Base-by-base conservation (phyloP, 176 grass and related monocot species). In the Juncus inflexus region DNA sequence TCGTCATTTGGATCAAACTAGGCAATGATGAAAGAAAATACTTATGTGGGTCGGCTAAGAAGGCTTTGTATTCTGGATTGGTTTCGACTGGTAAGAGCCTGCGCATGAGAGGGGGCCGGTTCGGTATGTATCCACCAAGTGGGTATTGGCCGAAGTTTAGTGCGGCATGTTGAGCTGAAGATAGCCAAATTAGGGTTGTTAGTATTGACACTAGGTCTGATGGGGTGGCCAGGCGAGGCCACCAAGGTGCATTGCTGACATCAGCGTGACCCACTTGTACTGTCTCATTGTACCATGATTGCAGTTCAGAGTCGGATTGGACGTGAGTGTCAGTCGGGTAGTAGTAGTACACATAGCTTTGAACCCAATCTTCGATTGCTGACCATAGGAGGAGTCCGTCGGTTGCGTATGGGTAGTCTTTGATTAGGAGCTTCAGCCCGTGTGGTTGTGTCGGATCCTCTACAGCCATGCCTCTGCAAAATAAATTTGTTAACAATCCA, bases 101-200 rank as follows among this genome's bases (percentile, higher is more conserved):
- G 12, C 95, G 95, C 85, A 99, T 91, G 5, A 99, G 75, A 12
- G 95, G 95, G 43, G 94, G 94, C 1, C 94, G 80, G 85, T 90
- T 94, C 0, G 95, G 95, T 60, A 99, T 73, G 83, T 94, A 99
- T 3, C 95, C 95, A 7, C 95, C 95, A 9, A 94, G 71, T 15
- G 89, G 95, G 67, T 99, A 99, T 81, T 99, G 95, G 3, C 95
- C 95, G 69, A 99, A 99, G 85, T 94, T 99, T 55, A 99, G 78
- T 35, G 95, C 86, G 1, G 95, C 95, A 64, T 99, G 95, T 52
- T 99, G 89, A 45, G 95, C 86, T n/a, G 95, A 94, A 42, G 75
- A 70, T 36, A 99, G 86, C 95, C 95, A 99, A 45, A 99, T 40
- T 12, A 99, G 73, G 40, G 86, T 99, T 1, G 83, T 87, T 14